Evolutionary conservation across 106 monocot species (phyloP).

Genomic region (Amphibolis antarctica): DNA sequence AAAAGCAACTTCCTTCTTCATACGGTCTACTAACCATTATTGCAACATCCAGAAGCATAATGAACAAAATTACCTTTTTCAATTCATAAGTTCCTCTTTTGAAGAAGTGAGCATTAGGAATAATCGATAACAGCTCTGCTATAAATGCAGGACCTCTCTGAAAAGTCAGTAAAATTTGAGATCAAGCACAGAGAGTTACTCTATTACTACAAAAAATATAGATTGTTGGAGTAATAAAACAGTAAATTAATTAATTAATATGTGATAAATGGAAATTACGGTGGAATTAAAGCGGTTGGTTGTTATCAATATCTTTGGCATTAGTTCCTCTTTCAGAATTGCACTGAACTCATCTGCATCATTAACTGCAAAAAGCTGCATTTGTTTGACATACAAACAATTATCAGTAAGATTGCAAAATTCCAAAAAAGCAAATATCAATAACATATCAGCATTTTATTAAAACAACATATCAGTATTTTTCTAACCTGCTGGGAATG

Average conservation of each 20-base stretch:
- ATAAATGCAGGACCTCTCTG: constrained; percentile 96
- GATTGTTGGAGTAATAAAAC: too few species aligned
- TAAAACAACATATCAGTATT: not conserved
- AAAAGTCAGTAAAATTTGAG: constrained; percentile 1
- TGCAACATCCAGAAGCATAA: not conserved
- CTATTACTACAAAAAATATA: not conserved
- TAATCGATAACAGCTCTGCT: constrained; percentile 57
- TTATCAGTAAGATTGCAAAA: not conserved
- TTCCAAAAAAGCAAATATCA: not conserved
- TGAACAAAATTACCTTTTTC: constrained; percentile 51
- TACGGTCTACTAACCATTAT: not conserved
- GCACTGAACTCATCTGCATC: constrained; percentile 85
- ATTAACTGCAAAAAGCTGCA: constrained; percentile 81
- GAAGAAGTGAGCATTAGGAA: constrained; percentile 78
- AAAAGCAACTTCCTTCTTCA: not conserved
- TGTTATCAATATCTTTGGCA: constrained; percentile 83
- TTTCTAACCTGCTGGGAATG: not conserved
- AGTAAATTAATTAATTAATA: constrained; percentile 1
- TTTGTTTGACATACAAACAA: not conserved
- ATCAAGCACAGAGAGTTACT: not conserved
- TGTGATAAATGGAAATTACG: constrained; percentile 26
- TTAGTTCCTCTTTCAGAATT: constrained; percentile 38
- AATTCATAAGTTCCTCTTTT: constrained; percentile 92
- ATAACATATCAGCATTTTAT: not conserved
- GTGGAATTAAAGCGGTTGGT: constrained; percentile 84